A percentile compares a stretch with the other conserved stretches of the same genome.
Evolutionary conservation across 495 filamentous ascomycete genomes (phyloP).

Genomic region (Lasiosphaeria hispida): DNA sequence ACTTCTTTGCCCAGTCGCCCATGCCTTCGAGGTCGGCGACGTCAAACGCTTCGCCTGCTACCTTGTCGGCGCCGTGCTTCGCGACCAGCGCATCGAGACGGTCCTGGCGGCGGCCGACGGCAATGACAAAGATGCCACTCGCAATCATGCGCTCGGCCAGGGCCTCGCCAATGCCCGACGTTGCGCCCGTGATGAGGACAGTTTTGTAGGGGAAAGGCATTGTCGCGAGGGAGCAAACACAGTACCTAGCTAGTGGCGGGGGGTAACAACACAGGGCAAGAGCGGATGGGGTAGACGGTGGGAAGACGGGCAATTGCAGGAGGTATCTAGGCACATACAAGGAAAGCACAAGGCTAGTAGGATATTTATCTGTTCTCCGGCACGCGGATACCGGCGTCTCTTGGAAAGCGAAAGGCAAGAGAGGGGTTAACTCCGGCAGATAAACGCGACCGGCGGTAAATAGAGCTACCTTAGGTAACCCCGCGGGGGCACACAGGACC

Average conservation of each 20-base stretch:
- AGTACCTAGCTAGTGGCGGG: neutral
- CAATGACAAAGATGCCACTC: conserved; percentile 59
- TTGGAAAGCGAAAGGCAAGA: too few species aligned
- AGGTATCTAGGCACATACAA: too few species aligned
- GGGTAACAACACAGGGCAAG: neutral
- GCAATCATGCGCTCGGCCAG: conserved; percentile 62
- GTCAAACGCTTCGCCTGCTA: conserved; percentile 56
- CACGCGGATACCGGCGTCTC: too few species aligned
- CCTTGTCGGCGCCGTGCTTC: conserved; percentile 56
- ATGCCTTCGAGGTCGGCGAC: conserved; percentile 61
- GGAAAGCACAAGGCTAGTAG: too few species aligned
- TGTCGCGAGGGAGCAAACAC: neutral
- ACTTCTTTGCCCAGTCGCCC: conserved; percentile 53
- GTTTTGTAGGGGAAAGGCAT: conserved; percentile 66
- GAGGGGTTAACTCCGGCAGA: too few species aligned
- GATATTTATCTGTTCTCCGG: too few species aligned
- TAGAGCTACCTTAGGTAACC: too few species aligned
- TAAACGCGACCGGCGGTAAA: too few species aligned
- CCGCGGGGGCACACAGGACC: too few species aligned
- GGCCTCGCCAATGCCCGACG: conserved; percentile 66
- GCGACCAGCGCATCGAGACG: conserved; percentile 60
- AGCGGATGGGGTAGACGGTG: too few species aligned
- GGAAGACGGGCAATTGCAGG: too few species aligned
- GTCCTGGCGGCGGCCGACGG: conserved; percentile 64
- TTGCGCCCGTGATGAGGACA: conserved; percentile 69